A percentile compares a stretch with the other conserved stretches of the same genome.
phyloP scores from a whole-genome alignment of 306 rosid genomes.

The Pyrus betulifolia region DNA sequence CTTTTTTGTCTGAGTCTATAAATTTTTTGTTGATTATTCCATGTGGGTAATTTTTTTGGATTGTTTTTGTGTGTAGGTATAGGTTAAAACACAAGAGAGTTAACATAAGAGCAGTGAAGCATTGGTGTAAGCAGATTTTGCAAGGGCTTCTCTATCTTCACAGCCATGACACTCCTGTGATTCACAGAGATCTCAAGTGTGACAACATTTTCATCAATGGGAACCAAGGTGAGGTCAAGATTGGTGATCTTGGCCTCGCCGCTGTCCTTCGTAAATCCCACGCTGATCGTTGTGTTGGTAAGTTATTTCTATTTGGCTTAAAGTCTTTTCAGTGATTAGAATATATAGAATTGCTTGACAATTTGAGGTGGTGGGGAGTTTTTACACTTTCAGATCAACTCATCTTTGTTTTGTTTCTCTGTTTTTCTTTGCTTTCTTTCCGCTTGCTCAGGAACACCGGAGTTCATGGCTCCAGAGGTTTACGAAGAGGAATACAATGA shows the following conservation, averaged over 20 bases:
- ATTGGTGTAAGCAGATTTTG: conserved; percentile 95
- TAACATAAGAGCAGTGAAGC: conserved; percentile 89
- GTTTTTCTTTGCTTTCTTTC: background rate
- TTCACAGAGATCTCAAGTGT: conserved; percentile 97
- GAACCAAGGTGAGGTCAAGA: conserved; percentile 94
- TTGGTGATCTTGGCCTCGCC: conserved; percentile 98
- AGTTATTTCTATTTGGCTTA: conserved; percentile 12
- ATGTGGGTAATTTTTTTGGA: conserved; percentile 15
- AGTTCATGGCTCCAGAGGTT: conserved; percentile 98
- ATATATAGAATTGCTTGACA: background rate
- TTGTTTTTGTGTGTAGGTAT: conserved; percentile 47
- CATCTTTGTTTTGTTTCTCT: background rate
- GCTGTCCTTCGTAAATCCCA: conserved; percentile 79
- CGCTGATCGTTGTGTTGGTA: conserved; percentile 83
- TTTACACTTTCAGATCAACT: background rate
- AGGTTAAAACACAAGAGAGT: conserved; percentile 74
- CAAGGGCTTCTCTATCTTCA: conserved; percentile 88
- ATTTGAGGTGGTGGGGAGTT: background rate
- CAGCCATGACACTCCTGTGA: conserved; percentile 82
- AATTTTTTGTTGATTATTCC: background rate
- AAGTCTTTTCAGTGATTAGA: background rate
- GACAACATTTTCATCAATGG: conserved; percentile 97
- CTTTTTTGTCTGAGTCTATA: background rate
- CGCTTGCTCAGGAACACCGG: conserved; percentile 77
- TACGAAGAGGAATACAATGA: conserved; percentile 94